These are phyloP conservation scores for Solanum commersonii DNA, from an alignment of 257 asterid genomes.

Conservation along the genomic window DNA sequence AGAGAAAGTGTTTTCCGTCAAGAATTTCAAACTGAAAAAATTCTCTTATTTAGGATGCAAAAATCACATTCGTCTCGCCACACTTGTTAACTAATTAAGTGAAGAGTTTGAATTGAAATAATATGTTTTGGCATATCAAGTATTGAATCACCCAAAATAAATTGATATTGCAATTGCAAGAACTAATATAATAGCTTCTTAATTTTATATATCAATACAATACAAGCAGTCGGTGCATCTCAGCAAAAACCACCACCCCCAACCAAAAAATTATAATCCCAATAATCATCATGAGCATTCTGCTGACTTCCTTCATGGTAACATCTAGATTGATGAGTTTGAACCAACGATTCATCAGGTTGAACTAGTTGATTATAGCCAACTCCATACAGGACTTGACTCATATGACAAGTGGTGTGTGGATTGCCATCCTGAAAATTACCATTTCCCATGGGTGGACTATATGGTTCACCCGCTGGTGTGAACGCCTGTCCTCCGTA, in stretches of 20 bases:
- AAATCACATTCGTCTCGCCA: too few species aligned
- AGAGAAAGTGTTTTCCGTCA: too few species aligned
- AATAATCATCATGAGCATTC: background rate
- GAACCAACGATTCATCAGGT: background rate
- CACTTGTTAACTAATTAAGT: too few species aligned
- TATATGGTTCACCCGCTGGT: background rate
- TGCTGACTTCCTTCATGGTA: background rate
- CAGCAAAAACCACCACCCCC: background rate
- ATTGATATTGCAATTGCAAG: background rate
- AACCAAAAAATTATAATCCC: background rate
- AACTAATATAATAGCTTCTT: background rate
- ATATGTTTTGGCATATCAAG: too few species aligned
- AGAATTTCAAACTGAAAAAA: too few species aligned
- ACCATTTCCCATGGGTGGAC: background rate
- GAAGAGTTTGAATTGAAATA: too few species aligned
- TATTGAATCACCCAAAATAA: too few species aligned
- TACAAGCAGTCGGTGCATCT: background rate
- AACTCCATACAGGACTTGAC: background rate
- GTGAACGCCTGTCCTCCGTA: background rate
- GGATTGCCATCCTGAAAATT: background rate
- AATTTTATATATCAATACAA: background rate
- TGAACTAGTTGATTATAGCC: background rate
- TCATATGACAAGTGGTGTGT: background rate
- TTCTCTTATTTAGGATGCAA: too few species aligned
- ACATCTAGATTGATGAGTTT: background rate